Percentiles rank a stretch among this genome's conserved stretches.
Conservation (phyloP, 2,329 filamentous ascomycete species). For the Phaeosphaeriaceae sp. region DNA sequence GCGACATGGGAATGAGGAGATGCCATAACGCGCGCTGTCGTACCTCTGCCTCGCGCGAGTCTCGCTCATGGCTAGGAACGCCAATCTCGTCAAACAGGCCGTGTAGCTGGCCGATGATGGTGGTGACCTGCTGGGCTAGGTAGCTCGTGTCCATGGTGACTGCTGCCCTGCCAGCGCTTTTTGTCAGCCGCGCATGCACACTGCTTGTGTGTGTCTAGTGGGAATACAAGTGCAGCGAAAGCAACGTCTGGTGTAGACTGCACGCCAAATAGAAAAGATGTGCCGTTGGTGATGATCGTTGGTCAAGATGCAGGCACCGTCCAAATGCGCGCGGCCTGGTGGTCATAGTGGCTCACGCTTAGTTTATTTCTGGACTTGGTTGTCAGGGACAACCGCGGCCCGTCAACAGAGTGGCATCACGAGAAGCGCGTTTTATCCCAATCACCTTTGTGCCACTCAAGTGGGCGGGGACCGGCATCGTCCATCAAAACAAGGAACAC, state of each 20-base stretch:
- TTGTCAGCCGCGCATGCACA: conserved; percentile 45
- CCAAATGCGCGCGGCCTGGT: conserved; percentile 25
- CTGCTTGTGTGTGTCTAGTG: conserved; percentile 13
- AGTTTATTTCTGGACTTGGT: conserved; percentile 31
- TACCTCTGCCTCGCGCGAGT: conserved; percentile 88
- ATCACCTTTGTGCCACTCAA: conserved; percentile 39
- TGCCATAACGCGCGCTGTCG: neutral
- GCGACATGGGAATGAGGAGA: conserved; percentile 1
- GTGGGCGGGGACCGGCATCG: conserved; percentile 1
- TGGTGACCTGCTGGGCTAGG: conserved; percentile 92
- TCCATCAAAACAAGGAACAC: conserved; percentile 7
- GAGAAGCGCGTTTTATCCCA: conserved; percentile 30
- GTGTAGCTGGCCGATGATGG: conserved; percentile 90
- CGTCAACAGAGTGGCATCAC: conserved; percentile 21
- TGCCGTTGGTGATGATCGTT: conserved; percentile 29
- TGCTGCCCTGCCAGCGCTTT: conserved; percentile 42
- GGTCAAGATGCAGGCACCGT: neutral
- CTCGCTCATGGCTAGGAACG: conserved; percentile 90
- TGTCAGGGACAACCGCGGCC: conserved; percentile 27
- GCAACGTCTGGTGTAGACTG: conserved; percentile 1
- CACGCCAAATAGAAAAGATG: conserved; percentile 29
- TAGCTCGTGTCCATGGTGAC: conserved; percentile 84
- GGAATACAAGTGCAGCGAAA: conserved; percentile 7
- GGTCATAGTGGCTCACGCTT: conserved; percentile 18
- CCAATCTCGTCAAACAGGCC: conserved; percentile 97